Evolutionary conservation across 352 stramenopile species (phyloP), one percentile per base, ranked within the genome.

Genomic region (Pythium folliculosum): DNA sequence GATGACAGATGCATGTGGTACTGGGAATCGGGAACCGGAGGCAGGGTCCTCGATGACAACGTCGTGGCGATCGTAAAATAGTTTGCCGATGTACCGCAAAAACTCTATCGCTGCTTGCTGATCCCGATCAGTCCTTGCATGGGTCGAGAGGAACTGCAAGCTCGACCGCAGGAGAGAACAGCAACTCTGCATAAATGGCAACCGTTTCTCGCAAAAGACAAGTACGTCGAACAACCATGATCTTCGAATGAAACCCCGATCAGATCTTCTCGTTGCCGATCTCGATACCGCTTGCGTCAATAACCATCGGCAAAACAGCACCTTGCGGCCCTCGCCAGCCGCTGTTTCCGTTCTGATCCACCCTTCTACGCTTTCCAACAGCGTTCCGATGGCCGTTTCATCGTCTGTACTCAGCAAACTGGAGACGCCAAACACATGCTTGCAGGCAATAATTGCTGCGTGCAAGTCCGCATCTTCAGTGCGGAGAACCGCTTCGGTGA

Each of bases 181-280:
- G 27, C 74, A 84, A 35, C 47, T 68, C 21, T 77, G 51, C 4
- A 66, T 63, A 0, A 86, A 66, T 2, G 68, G 37, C 3, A 65
- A 23, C 14, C 63, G 73, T 35, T 68, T 70, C 9, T 78, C 60
- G 25, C 63, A 81, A 22, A 91, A 69, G 19, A 88, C 78, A 5
- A 87, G 22, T 5, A 82, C 27, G 51, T 91, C 82, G 55, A 93
- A 90, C 0, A 93, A 43, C 82, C 82, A 90, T 1, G 70, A 84
- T 13, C 84, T 72, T 22, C 63, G 67, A 27, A 56, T 32, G 25
- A 58, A 22, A 8, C 30, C 52, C 2, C 30, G 56, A 14, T 38
- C 52, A 5, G 32, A 58, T 2, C 27, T 45, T 19, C 17, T 25
- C 13, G 40, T 12, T 17, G 23, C 14, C 5, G 49, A 25, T 0